A percentile compares a stretch with the other conserved stretches of the same genome.
phyloP scores from a whole-genome alignment of 2,329 filamentous ascomycete species.

The Pseudopyrenochaeta lycopersici region DNA sequence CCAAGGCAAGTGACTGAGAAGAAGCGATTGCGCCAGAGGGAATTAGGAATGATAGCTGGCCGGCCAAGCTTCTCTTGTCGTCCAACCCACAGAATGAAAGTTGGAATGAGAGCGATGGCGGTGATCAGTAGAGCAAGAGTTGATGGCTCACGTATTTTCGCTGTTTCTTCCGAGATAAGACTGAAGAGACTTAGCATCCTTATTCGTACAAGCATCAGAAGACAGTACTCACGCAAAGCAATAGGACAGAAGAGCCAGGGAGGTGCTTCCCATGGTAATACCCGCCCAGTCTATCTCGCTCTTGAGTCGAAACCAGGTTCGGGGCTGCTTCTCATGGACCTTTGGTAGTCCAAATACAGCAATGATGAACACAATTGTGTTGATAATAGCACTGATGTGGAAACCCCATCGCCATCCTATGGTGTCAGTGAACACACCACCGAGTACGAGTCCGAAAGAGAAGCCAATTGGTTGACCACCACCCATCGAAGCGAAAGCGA shows the following conservation, averaged over 20 bases:
- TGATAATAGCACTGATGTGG: slow-evolving; percentile 58
- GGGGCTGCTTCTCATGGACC: slow-evolving; percentile 28
- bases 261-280: slow-evolving; percentile 56
- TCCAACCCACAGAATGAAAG: slow-evolving; percentile 65
- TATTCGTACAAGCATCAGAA: background rate
- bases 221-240: slow-evolving; percentile 59
- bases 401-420: slow-evolving; percentile 64
- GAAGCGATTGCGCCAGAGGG: slow-evolving; percentile 65
- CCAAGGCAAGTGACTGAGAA: slow-evolving; percentile 66
- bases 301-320: slow-evolving; percentile 41
- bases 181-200: slow-evolving; percentile 12
- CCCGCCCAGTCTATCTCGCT: slow-evolving; percentile 65
- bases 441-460: slow-evolving; percentile 60
- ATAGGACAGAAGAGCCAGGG: slow-evolving; percentile 61
- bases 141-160: slow-evolving; percentile 53
- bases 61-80: slow-evolving; percentile 56
- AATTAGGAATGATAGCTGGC: slow-evolving; percentile 69
- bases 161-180: slow-evolving; percentile 50
- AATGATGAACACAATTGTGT: slow-evolving; percentile 50
- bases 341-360: slow-evolving; percentile 52
- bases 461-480: slow-evolving; percentile 63
- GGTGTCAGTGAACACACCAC: slow-evolving; percentile 58
- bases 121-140: slow-evolving; percentile 60
- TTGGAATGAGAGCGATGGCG: slow-evolving; percentile 54
- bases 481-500: slow-evolving; percentile 62